phyloP scores from a whole-genome alignment of 257 asterid species.

The Forsythia viridissima region DNA sequence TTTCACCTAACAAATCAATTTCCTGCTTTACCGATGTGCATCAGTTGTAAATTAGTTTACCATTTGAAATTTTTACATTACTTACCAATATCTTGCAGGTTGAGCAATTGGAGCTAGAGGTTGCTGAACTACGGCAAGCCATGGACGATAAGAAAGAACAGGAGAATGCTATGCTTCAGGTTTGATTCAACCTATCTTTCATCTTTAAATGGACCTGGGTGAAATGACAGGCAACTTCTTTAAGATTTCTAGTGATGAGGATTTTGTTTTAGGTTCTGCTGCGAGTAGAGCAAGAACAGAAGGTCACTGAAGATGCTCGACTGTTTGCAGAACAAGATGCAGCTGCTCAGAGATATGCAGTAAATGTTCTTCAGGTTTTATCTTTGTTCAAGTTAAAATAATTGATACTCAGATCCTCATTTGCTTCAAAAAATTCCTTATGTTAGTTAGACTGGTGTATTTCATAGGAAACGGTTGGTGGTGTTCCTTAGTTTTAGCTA shows the following conservation, averaged over 20 bases:
- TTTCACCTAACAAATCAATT: not conserved
- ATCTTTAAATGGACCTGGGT: not conserved
- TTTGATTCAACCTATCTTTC: conserved; percentile 23
- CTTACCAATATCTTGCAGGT: conserved; percentile 43
- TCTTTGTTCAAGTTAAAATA: conserved; percentile 7
- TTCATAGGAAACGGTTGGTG: not conserved
- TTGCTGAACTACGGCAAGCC: conserved; percentile 58
- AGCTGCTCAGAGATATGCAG: conserved; percentile 59
- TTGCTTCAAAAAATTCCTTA: not conserved
- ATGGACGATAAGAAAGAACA: conserved; percentile 65
- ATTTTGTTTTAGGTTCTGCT: conserved; percentile 59
- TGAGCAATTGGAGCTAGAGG: conserved; percentile 81
- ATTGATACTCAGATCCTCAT: conserved; percentile 13
- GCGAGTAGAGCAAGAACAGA: conserved; percentile 90
- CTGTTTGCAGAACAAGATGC: conserved; percentile 72
- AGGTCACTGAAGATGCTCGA: conserved; percentile 76
- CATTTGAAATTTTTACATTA: conserved; percentile 13
- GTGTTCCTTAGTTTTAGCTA: not conserved
- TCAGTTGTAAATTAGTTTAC: conserved; percentile 6
- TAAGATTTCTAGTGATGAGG: conserved; percentile 24
- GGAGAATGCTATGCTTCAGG: conserved; percentile 88
- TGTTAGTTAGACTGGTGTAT: not conserved
- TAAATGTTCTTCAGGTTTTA: conserved; percentile 63
- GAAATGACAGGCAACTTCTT: conserved; percentile 16
- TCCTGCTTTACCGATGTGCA: not conserved